phyloP scores from a whole-genome alignment of 2,329 filamentous ascomycete genomes.

The Xylaria arbuscula region DNA sequence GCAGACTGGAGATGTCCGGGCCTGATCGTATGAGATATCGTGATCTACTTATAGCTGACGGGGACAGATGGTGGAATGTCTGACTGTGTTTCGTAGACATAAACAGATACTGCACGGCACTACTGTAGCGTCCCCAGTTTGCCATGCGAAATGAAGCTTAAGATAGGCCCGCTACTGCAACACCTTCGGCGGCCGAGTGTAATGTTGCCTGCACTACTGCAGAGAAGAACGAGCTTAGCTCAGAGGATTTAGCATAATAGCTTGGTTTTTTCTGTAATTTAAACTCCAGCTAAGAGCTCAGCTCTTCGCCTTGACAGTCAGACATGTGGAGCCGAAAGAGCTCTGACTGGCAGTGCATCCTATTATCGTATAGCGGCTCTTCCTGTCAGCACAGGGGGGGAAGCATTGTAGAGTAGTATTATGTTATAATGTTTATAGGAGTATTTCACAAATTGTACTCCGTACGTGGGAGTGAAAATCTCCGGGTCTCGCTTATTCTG shows the following conservation, averaged over 20 bases:
- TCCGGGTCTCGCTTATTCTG: slow-evolving; percentile 5
- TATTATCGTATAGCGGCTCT: slow-evolving; percentile 14
- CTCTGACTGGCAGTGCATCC: not conserved
- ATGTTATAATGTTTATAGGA: not conserved
- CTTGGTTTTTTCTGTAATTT: slow-evolving; percentile 8
- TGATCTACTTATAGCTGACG: slow-evolving; percentile 30
- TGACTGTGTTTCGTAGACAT: slow-evolving; percentile 14
- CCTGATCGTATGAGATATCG: slow-evolving; percentile 24
- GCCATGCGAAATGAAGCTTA: slow-evolving; percentile 21
- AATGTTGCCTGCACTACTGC: slow-evolving; percentile 9
- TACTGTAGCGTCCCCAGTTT: not conserved
- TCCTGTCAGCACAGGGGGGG: slow-evolving; percentile 32
- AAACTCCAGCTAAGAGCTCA: slow-evolving; percentile 14
- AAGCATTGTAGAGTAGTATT: not conserved
- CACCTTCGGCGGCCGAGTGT: slow-evolving; percentile 16
- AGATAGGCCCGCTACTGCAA: slow-evolving; percentile 13
- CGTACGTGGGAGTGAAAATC: not conserved
- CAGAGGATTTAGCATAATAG: not conserved
- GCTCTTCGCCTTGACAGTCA: slow-evolving; percentile 30
- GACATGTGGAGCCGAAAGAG: slow-evolving; percentile 22
- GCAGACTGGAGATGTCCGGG: slow-evolving; percentile 2
- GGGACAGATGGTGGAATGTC: slow-evolving; percentile 3
- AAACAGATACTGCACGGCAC: not conserved
- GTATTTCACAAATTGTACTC: not conserved
- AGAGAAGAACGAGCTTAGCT: slow-evolving; percentile 15